Conservation (phyloP, 345 rosid genomes). For the Euphorbia tirucalli region DNA sequence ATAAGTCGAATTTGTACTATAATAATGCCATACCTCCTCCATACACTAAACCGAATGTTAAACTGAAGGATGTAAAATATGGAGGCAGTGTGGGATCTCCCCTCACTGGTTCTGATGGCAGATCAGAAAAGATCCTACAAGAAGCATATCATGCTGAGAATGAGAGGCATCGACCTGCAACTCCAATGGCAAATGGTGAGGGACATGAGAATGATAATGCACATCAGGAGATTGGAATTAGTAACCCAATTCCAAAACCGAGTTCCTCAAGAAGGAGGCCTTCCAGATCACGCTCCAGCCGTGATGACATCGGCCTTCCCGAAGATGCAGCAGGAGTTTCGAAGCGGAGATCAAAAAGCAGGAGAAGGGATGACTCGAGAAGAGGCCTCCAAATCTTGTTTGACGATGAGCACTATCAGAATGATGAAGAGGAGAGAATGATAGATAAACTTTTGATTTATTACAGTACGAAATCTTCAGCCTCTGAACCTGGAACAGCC, state of each 20-base stretch:
- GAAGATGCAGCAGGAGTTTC: slow-evolving; percentile 34
- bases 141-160: slow-evolving; percentile 28
- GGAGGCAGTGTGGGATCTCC: slow-evolving; percentile 31
- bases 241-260: slow-evolving; percentile 45
- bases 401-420: slow-evolving; percentile 48
- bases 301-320: slow-evolving; percentile 30
- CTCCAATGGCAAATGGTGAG: slow-evolving; percentile 24
- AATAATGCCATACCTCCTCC: slow-evolving; percentile 69
- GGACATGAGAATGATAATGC: slow-evolving; percentile 19
- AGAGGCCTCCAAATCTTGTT: slow-evolving; percentile 61
- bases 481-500: slow-evolving; percentile 41
- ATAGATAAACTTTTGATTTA: slow-evolving; percentile 84
- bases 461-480: slow-evolving; percentile 76
- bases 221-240: slow-evolving; percentile 27
- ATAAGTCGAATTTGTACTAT: slow-evolving; percentile 35
- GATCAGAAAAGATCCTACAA: slow-evolving; percentile 31
- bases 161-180: slow-evolving; percentile 26
- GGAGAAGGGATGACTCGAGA: slow-evolving; percentile 63
- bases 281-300: slow-evolving; percentile 37
- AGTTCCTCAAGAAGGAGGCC: slow-evolving; percentile 62
- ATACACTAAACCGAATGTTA: slow-evolving; percentile 52
- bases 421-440: slow-evolving; percentile 77
- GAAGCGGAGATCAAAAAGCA: slow-evolving; percentile 52
- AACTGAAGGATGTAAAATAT: slow-evolving; percentile 36
- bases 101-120: slow-evolving; percentile 26